Conservation (phyloP, 2,329 filamentous ascomycete species). For the Botrytis cinerea region DNA sequence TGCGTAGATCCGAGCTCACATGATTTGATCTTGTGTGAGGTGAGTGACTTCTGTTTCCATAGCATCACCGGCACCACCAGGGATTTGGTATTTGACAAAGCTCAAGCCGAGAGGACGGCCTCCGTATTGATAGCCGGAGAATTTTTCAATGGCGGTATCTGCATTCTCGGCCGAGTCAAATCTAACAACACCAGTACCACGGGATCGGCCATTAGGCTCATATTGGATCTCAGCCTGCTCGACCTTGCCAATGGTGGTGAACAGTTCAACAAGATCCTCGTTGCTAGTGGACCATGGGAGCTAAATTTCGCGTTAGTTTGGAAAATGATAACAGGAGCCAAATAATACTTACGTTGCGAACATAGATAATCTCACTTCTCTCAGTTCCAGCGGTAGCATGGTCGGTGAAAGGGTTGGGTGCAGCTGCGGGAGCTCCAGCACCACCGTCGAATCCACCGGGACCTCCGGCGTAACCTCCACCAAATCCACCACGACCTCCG, state of each 20-base stretch:
- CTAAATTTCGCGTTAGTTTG: constrained; percentile 50
- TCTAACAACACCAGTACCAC: constrained; percentile 93
- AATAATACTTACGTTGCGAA: constrained; percentile 79
- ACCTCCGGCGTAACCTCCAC: constrained; percentile 60
- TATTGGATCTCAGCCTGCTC: constrained; percentile 99
- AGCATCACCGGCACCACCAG: constrained; percentile 53
- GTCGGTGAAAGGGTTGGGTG: constrained; percentile 92
- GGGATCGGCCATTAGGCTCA: constrained; percentile 91
- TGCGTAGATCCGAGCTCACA: constrained; percentile 56
- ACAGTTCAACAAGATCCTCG: constrained; percentile 93
- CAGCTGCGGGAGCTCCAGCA: constrained; percentile 51
- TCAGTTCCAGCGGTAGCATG: constrained; percentile 86
- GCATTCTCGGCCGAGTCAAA: constrained; percentile 83
- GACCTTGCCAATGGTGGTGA: constrained; percentile 96
- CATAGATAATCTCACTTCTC: constrained; percentile 81
- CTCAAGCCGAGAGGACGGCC: constrained; percentile 89
- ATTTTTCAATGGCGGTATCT: constrained; percentile 93
- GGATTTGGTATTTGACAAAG: constrained; percentile 89
- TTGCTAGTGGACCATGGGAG: constrained; percentile 99
- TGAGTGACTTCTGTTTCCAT: constrained; percentile 84
- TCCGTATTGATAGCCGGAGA: constrained; percentile 96
- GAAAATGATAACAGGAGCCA: not conserved
- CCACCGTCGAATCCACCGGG: constrained; percentile 36
- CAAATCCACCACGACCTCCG: constrained; percentile 43
- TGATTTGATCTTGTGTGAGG: constrained; percentile 97